These are phyloP conservation scores for Linum usitatissimum DNA, from an alignment of 345 rosid genomes.

Conservation along the genomic window DNA sequence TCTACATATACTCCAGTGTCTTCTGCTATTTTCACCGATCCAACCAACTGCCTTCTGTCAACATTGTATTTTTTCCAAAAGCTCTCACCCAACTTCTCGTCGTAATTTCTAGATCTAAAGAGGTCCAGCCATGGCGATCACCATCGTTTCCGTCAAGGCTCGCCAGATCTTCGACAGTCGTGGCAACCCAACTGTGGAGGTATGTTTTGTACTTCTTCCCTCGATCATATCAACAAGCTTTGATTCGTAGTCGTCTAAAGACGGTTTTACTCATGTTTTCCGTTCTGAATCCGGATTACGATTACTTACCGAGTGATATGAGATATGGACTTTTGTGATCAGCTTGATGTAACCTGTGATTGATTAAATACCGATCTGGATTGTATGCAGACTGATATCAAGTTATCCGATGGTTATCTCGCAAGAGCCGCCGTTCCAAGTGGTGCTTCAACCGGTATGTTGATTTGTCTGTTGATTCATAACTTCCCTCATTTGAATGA, in stretches of 20 bases:
- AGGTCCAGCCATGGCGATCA: neutral
- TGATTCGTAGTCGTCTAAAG: too few species aligned
- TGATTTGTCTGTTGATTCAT: neutral
- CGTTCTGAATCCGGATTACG: too few species aligned
- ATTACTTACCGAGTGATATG: too few species aligned
- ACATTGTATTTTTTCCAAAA: neutral
- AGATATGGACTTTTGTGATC: too few species aligned
- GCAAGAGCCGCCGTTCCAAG: constrained; percentile 72
- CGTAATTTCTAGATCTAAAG: neutral
- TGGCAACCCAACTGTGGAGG: constrained; percentile 5
- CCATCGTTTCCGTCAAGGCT: constrained; percentile 4
- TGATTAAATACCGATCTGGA: neutral
- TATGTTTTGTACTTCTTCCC: neutral
- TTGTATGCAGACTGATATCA: constrained; percentile 36
- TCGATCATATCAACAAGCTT: neutral
- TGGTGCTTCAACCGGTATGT: constrained; percentile 60
- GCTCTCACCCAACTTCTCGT: neutral
- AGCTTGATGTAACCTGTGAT: too few species aligned
- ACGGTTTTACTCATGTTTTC: too few species aligned
- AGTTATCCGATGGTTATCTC: constrained; percentile 27
- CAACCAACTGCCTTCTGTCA: neutral
- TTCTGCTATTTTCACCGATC: neutral
- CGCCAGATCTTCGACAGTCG: constrained; percentile 7
- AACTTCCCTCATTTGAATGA: neutral
- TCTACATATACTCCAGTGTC: neutral